A percentile compares a stretch with the other conserved stretches of the same genome.
Conservation (phyloP, 306 rosid genomes). For the Vicia faba region DNA sequence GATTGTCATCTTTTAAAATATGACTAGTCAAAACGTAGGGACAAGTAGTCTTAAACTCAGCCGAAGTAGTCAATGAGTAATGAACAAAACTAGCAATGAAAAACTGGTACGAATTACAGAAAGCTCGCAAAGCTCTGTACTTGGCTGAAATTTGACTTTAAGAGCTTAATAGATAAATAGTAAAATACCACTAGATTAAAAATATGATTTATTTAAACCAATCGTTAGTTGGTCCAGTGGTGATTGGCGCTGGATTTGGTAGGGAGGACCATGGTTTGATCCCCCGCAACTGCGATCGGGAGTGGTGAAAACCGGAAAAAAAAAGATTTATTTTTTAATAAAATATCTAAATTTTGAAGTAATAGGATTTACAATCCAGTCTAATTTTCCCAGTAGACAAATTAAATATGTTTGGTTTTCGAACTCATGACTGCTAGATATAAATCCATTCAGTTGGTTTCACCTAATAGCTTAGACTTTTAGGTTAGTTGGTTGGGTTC, state of each 20-base stretch:
- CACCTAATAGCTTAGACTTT: background rate
- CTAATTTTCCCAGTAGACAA: constrained; percentile 10
- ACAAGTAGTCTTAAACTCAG: background rate
- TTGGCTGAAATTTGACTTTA: constrained; percentile 5
- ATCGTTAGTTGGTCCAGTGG: no score
- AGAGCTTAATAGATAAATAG: constrained; percentile 7
- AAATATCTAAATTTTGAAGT: background rate
- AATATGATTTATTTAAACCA: background rate
- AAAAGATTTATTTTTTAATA: background rate
- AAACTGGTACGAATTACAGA: background rate
- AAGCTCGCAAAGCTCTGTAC: constrained; percentile 7
- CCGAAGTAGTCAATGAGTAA: background rate
- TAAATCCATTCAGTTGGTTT: constrained; percentile 11
- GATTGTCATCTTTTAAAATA: background rate
- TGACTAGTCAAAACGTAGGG: background rate
- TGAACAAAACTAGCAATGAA: background rate
- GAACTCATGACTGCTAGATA: constrained; percentile 1
- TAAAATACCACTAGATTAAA: background rate
- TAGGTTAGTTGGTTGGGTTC: constrained; percentile 8
- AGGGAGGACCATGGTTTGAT: no score
- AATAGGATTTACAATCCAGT: constrained; percentile 7
- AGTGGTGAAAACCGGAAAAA: no score
- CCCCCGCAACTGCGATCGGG: no score
- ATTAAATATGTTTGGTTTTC: constrained; percentile 3
- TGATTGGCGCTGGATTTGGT: no score